Base-by-base conservation (phyloP, 2,329 filamentous ascomycete species). In the Ilyonectria destructans region DNA sequence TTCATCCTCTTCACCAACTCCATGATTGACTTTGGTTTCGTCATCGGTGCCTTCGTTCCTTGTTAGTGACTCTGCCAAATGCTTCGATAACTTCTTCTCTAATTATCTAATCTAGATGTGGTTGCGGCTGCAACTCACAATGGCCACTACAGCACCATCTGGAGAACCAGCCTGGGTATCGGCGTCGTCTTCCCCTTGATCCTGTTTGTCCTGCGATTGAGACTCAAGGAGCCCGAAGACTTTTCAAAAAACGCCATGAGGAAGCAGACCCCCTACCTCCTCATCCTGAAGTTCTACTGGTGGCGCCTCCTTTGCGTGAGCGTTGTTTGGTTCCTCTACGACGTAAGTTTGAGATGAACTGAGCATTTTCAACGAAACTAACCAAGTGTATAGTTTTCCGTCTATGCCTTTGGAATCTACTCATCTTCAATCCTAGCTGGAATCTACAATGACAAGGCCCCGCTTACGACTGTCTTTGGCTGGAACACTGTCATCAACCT, bases 1-100 rank as follows among this genome's bases (percentile, higher is more conserved):
- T 98, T 95, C 78, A 93, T 96, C 74, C 86, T 97, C 71, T 97
- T 96, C 80, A 97, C 93, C 54, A 97, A 97, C 80, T 90, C 92
- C 26, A 93, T 95, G 85, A 97, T 97, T 68, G 93, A 97, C 77
- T 88, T 82, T 77, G 95, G 93, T 1, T 97, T 97, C 71, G 92
- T 97, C 2, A 85, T 96, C 62, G 91, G 93, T 9, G 91, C 93
- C 0, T 89, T 97, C 69, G 90, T 96, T 2, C 93, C 94, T 3
- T 88, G 82, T 82, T 46, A 68, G 81, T 74, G 6, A 6, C 1
- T 31, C 3, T 1, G 4, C 33, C 13, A 15, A 17, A 6, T 17
- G 1, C 2, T 9, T 6, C 0, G 4, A 1, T 0, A n/a, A 1
- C 26, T 6, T 4, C 17, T 1, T 15, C 2, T 8, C 63, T 60